Evolutionary conservation across 805 yeast species (phyloP), one percentile per base, ranked within the genome.

Genomic region (Vanderwaltozyma yarrowii): DNA sequence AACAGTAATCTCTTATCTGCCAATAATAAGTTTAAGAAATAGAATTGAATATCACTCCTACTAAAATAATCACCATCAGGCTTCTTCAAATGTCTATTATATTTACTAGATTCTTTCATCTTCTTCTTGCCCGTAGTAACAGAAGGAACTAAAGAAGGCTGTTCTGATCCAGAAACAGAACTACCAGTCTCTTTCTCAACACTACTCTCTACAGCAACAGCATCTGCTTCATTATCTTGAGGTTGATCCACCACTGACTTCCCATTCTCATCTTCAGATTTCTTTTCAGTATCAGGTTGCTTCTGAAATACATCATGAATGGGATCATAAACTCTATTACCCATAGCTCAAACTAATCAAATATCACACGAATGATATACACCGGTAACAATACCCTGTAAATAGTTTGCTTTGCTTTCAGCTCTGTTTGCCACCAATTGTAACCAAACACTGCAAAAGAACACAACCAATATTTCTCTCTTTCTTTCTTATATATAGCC

Each of bases 61-160:
- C 92, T 83, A 41, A 88, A 76, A 16, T 95, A 94, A 51, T 83
- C 94, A 5, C 97, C 96, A 53, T 89, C 97, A 15, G 76, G 70
- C 54, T 88, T 89, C 60, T 89, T 89, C 49, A 89, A 59, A 58
- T 80, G 87, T 32, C 83, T 47, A 29, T 37, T 39, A 32, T 50
- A 51, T 36, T 48, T 46, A 34, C 54, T 50, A 10, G 52, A 51
- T 30, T 50, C 55, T 33, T 48, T 45, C 39, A 41, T 36, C 34
- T 41, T 50, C 38, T 45, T 42, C 30, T 21, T 37, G 1, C 33
- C 36, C 13, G 43, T 40, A 6, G 43, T 42, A 28, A 43, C 42
- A 13, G 38, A 36, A 3, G 44, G 42, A 11, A 32, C 36, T 12
- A 29, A 9, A 4, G 26, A 19, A 3, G 37, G 37, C 25, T 47